Base-by-base conservation (phyloP, 2,329 filamentous ascomycete genomes). In the Alternaria postmessia region DNA sequence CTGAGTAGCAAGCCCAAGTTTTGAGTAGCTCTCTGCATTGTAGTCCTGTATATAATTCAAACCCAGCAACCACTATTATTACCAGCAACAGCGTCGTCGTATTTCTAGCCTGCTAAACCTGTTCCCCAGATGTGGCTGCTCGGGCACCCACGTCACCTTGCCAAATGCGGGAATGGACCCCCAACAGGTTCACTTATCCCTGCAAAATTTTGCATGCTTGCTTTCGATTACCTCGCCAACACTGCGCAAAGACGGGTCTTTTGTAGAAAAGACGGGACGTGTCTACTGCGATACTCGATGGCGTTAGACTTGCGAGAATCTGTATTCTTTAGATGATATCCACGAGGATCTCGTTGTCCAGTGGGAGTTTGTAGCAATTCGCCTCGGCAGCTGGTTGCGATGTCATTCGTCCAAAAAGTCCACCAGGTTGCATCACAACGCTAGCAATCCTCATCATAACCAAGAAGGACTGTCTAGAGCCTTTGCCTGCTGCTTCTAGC, bases 1-100 rank as follows among this genome's bases (percentile, higher is more conserved):
- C 66, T 87, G 62, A 78, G 77, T 18, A 88, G 85, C 57, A 89
- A 88, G 71, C 87, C 87, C 11, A 81, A 79, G 59, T 76, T 74
- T 18, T 62, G 26, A 44, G 32, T 3, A 16, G 56, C 18, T 2
- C n/a, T 34, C 1, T 30, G n/a, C 30, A 22, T 3, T 32, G 6
- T 48, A 48, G 46, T 48, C 18, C 24, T 34, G 24, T 12, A 5
- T 7, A 2, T 38, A 49, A 49, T 49, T 1, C 20, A 49, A 7
- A 20, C 8, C n/a, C 22, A 49, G 2, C 14, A 49, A 3, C 16
- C 4, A 3, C 34, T 6, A 12, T 14, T 36, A 14, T 16, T 36
- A 7, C 7, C 38, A 39, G 16, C n/a, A 39, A 39, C 16, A 38
- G 16, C 6, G 34, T 38, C 34, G 16, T 38, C 47, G 20, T 51